These are phyloP conservation scores for Globisporangium mamillatum DNA, from an alignment of 352 stramenopile species.

Conservation along the genomic window DNA sequence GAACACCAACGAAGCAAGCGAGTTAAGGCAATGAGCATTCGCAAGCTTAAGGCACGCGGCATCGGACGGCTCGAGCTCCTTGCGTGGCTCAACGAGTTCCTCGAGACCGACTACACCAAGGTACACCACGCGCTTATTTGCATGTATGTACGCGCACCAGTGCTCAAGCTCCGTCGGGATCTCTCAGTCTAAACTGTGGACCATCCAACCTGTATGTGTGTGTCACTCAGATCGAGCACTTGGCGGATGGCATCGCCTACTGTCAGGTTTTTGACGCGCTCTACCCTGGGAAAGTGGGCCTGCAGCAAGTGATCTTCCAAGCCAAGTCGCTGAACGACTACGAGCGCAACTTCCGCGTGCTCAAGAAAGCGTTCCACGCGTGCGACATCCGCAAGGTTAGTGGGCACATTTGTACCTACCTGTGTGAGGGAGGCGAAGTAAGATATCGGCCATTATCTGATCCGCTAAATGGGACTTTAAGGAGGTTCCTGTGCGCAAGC, in stretches of 20 bases:
- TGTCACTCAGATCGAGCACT: constrained; percentile 49
- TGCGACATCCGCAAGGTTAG: constrained; percentile 66
- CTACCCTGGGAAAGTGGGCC: constrained; percentile 60
- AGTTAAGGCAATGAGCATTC: constrained; percentile 52
- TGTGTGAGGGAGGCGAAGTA: not conserved
- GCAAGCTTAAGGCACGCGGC: constrained; percentile 68
- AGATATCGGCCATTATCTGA: too few species aligned
- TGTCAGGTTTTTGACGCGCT: constrained; percentile 73
- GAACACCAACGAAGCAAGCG: not conserved
- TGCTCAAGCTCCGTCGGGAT: not conserved
- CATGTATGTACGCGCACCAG: not conserved
- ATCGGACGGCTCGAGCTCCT: constrained; percentile 79
- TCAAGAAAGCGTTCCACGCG: constrained; percentile 49
- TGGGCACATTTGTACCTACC: not conserved
- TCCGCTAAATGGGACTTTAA: constrained; percentile 10
- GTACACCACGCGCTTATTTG: constrained; percentile 14
- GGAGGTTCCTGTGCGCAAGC: constrained; percentile 67
- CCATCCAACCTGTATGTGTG: not conserved
- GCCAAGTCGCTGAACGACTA: constrained; percentile 46
- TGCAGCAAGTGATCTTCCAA: constrained; percentile 62
- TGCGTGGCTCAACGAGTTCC: constrained; percentile 75
- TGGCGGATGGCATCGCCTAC: constrained; percentile 78
- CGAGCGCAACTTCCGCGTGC: constrained; percentile 63
- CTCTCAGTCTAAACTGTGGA: not conserved
- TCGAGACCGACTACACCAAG: constrained; percentile 84